Base-by-base conservation (phyloP, 2,329 filamentous ascomycete genomes). In the Xylariaceae sp. region DNA sequence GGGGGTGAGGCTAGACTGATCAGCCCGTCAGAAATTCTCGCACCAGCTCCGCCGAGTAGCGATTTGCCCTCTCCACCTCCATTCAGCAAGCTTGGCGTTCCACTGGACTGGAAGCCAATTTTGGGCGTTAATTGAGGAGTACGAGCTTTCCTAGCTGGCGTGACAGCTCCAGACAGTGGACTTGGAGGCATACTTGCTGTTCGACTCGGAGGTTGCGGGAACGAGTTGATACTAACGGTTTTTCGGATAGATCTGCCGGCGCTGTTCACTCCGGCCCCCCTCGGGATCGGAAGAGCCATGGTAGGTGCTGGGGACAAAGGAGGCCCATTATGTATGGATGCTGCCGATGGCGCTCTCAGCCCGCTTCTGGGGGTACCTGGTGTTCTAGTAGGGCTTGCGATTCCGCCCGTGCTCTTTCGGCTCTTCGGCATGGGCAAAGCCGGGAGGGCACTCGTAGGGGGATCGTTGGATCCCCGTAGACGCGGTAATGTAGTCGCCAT, bases 191-290 rank as follows among this genome's bases (percentile, higher is more conserved):
- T 78, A 75, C 82, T 92, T 66, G 78, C 78, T 44, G 79, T 82
- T 44, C 87, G 85, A 65, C 87, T 87, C 12, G 94, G 94, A 12
- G 94, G 94, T 63, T 96, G 90, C 26, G 94, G 94, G 70, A 98
- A 97, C 1, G 92, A 88, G 71, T 93, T 94, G 69, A 97, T 96
- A 80, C 93, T 97, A 69, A 96, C 89, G 1, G 90, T 90, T 75
- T 96, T 96, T 61, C 92, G 87, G 53, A 97, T 75, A 1, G 87
- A 86, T 73, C 88, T 93, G 23, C 86, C 85, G 4, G 84, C 78
- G 28, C 78, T 78, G 60, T 84, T 87, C 12, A 86, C 75, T 31
- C 78, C 79, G 5, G 80, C 74, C 2, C 82, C 79, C 57, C 83
- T 84, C 16, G 84, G 78, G 14, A 84, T 79, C 4, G 85, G 82